phyloP scores from a whole-genome alignment of 108 stramenopile species.

The Discostella stelligeroides region DNA sequence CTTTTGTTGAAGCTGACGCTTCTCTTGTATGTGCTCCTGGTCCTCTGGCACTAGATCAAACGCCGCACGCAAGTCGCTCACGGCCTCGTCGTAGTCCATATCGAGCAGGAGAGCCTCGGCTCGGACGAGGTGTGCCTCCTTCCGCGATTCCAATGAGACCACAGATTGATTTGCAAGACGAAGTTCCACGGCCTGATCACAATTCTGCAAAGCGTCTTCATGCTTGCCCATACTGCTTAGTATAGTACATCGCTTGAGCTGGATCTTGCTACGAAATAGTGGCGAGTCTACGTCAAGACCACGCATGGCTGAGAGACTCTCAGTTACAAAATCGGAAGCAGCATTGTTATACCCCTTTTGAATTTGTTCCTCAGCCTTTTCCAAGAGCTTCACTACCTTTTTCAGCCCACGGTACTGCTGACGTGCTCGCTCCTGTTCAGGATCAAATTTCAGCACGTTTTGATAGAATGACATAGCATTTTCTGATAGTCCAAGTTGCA shows the following conservation, averaged over 20 bases:
- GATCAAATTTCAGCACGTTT: conserved; percentile 64
- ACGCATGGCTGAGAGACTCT: conserved; percentile 58
- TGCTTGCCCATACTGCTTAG: conserved; percentile 56
- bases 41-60: conserved; percentile 59
- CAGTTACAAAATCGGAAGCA: conserved; percentile 51
- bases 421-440: conserved; percentile 55
- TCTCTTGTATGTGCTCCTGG: conserved; percentile 30
- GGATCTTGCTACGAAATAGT: conserved; percentile 57
- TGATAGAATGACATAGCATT: conserved; percentile 64
- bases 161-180: conserved; percentile 27
- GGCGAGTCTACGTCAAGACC: conserved; percentile 65
- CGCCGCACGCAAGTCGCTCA: conserved; percentile 54
- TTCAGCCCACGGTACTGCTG: conserved; percentile 65
- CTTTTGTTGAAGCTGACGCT: conserved; percentile 47
- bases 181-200: conserved; percentile 56
- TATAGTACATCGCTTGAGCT: conserved; percentile 61
- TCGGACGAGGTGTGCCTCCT: conserved; percentile 55
- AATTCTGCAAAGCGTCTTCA: conserved; percentile 56
- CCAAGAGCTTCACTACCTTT: conserved; percentile 59
- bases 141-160: conserved; percentile 36
- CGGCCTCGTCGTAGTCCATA: conserved; percentile 67
- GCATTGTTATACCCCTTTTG: conserved; percentile 66
- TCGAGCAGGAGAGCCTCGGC: conserved; percentile 59
- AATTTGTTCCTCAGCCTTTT: conserved; percentile 60
- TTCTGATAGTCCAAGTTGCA: conserved; percentile 61